These are phyloP conservation scores for Mycena sp. DNA, from an alignment of 1,284 basidiomycete genomes.

Conservation along the genomic window DNA sequence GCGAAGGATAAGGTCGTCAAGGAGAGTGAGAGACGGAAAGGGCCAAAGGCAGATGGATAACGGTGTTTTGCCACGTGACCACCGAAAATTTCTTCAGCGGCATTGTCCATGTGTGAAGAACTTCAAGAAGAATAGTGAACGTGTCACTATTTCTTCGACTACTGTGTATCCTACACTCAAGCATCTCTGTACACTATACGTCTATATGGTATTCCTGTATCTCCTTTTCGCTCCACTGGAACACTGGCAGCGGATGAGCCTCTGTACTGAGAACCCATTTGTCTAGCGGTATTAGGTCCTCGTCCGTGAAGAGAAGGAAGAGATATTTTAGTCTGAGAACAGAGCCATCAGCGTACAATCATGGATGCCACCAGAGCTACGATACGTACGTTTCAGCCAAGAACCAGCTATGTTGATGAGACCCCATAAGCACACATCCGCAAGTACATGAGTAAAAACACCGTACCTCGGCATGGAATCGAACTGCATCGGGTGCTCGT, in stretches of 20 bases:
- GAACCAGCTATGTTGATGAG: conserved; percentile 36
- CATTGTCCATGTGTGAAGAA: too few relatives aligned
- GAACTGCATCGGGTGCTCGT: conserved; percentile 44
- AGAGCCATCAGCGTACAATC: neutral
- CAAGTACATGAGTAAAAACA: conserved; percentile 1
- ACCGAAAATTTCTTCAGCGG: too few relatives aligned
- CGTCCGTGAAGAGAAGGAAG: conserved; percentile 70
- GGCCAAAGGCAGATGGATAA: too few relatives aligned
- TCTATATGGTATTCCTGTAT: conserved; percentile 44
- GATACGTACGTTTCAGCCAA: conserved; percentile 60
- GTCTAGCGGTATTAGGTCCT: conserved; percentile 70
- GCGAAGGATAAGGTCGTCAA: too few relatives aligned
- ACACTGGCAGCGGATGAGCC: conserved; percentile 81
- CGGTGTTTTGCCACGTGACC: too few relatives aligned
- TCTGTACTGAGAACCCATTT: conserved; percentile 90
- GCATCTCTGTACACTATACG: neutral
- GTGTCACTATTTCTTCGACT: neutral
- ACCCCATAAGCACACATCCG: neutral
- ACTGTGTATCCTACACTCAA: neutral
- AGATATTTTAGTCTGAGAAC: conserved; percentile 71
- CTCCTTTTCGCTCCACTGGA: conserved; percentile 68
- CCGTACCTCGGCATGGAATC: conserved; percentile 78
- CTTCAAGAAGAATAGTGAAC: too few relatives aligned
- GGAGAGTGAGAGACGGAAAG: too few relatives aligned
- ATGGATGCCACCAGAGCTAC: conserved; percentile 17